Conservation (phyloP, 345 rosid genomes). For the Noccaea caerulescens region DNA sequence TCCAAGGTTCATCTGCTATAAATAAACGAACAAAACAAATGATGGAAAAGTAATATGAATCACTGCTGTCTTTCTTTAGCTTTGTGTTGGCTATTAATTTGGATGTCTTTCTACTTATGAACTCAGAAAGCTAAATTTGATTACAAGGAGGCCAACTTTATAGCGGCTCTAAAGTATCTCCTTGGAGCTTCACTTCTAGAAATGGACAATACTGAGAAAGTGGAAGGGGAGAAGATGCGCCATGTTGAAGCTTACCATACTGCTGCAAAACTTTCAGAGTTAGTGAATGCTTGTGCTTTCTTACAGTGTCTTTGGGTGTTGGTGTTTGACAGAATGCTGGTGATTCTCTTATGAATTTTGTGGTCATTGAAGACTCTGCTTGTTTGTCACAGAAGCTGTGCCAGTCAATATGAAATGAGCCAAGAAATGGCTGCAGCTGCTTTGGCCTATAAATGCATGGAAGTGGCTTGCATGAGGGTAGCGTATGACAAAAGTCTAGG, state of each 20-base stretch:
- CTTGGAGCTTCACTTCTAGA: conserved; percentile 69
- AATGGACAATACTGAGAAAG: conserved; percentile 50
- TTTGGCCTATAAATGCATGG: conserved; percentile 86
- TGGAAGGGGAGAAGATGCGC: conserved; percentile 54
- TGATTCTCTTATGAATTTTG: conserved; percentile 15
- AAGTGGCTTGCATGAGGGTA: conserved; percentile 73
- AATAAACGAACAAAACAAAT: not conserved
- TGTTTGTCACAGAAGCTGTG: conserved; percentile 63
- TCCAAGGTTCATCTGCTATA: conserved; percentile 25
- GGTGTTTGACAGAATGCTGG: conserved; percentile 22
- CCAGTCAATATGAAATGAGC: conserved; percentile 63
- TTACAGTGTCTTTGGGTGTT: conserved; percentile 18
- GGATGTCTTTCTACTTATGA: conserved; percentile 37
- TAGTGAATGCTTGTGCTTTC: conserved; percentile 50
- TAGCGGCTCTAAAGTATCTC: conserved; percentile 74
- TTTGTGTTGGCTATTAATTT: conserved; percentile 37
- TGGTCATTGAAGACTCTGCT: conserved; percentile 29
- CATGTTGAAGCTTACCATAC: conserved; percentile 61
- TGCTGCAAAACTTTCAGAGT: conserved; percentile 64
- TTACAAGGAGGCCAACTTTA: conserved; percentile 60
- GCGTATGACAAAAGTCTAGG: conserved; percentile 55
- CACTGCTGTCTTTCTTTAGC: conserved; percentile 19
- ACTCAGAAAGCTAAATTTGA: conserved; percentile 57
- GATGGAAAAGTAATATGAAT: conserved; percentile 11
- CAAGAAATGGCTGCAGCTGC: conserved; percentile 77